These are phyloP conservation scores for Alternaria brassicicola DNA, from an alignment of 2,329 filamentous ascomycete genomes.

Conservation along the genomic window DNA sequence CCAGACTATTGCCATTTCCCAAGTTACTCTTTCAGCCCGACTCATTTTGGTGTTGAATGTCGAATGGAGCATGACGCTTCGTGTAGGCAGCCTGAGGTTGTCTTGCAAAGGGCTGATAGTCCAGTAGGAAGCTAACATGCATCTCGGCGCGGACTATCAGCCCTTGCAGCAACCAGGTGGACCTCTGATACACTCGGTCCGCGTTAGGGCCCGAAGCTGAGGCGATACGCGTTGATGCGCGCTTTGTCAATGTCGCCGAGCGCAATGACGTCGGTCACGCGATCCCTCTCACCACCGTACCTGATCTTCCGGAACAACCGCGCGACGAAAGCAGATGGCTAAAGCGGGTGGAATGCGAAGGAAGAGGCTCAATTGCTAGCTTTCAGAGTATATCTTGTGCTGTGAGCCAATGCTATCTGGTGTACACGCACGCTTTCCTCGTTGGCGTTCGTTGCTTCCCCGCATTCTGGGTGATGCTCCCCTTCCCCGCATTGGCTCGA, in stretches of 20 bases:
- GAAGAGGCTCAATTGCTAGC: constrained; percentile 34
- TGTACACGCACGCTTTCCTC: constrained; percentile 12
- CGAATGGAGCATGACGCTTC: background rate
- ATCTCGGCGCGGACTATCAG: constrained; percentile 9
- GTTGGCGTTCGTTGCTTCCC: constrained; percentile 24
- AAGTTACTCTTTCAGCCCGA: background rate
- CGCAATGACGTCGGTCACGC: constrained; percentile 45
- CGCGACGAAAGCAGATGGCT: constrained; percentile 4
- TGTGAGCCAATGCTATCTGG: background rate
- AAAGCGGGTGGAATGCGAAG: constrained; percentile 1
- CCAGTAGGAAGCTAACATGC: constrained; percentile 14
- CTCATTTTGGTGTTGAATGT: background rate
- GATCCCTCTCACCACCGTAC: constrained; percentile 34
- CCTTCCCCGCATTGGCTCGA: constrained; percentile 30
- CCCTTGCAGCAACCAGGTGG: constrained; percentile 29
- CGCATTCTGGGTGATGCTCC: constrained; percentile 28
- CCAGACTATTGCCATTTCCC: background rate
- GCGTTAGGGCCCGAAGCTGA: constrained; percentile 24
- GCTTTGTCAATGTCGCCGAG: constrained; percentile 21
- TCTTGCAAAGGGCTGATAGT: background rate
- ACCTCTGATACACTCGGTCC: constrained; percentile 17
- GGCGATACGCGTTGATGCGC: constrained; percentile 26
- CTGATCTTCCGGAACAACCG: constrained; percentile 10
- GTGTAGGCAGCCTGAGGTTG: background rate
- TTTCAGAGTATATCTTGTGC: constrained; percentile 2